Base-by-base conservation (phyloP, 2,329 filamentous ascomycete genomes). In the Trichophyton schoenleinii region DNA sequence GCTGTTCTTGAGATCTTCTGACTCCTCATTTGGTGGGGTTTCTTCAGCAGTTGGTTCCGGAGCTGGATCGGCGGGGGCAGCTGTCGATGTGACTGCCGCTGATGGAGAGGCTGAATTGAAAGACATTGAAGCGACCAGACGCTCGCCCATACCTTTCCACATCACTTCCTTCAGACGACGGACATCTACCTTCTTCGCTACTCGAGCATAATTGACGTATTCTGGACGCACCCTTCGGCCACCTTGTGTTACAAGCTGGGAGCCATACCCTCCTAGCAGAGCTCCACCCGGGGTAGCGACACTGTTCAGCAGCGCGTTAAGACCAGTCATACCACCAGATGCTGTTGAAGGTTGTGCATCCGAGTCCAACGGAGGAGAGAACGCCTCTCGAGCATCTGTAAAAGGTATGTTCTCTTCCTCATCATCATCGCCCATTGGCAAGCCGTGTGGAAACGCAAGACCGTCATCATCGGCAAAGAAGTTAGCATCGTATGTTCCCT, bases 401-500 rank as follows among this genome's bases (percentile, higher is more conserved):
- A 79, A 80, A 57, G 75, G 74, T 46, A 77, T 65, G 44, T 78
- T 77, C 58, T 78, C 75, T 58, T 76, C 74, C 15, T 79, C 77
- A 59, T 79, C 77, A 63, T 79, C 77, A 55, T 68, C 70, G 15
- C 71, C 73, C 57, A 78, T 65, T 44, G 74, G 76, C 58, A 75
- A 69, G 41, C 76, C 77, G 60, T 77, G 75, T 36, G 76, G 75
- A 66, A 78, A 78, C 15, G 75, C 73, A 59, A 77, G 70, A 7
- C 75, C 77, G 64, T 79, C 77, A 69, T 97, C 94, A 68, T 94
- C 87, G 11, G 75, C 75, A 78, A 97, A 99, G 81, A 97, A 99
- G 73, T 97, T 88, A 63, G 94, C 92, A 72, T 97, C 91, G 74
- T 97, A 99, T 70, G 95, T 87, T 63, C 91, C 91, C 2, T 81